phyloP scores from a whole-genome alignment of 768 basidiomycete species.

The Tylopilus cervinicoccineus region DNA sequence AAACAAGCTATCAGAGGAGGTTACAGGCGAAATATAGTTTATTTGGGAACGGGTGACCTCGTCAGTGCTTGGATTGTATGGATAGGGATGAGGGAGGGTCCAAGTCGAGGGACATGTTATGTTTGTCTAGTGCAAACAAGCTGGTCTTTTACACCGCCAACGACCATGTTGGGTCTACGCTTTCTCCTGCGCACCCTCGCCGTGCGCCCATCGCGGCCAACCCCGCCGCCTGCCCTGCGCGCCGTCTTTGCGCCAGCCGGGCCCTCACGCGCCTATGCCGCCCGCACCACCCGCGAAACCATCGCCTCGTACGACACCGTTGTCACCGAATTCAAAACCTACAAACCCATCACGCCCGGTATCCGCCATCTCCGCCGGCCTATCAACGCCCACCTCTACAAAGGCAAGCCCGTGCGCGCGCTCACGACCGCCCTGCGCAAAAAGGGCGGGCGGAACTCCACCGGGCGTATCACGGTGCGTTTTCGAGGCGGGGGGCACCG shows the following conservation, averaged over 20 bases:
- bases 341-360: constrained; percentile 83
- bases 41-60: no score
- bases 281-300: constrained; percentile 27
- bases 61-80: no score
- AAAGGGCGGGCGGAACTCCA: constrained; percentile 81
- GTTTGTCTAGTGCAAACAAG: constrained; percentile 32
- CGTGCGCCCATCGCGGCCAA: constrained; percentile 1
- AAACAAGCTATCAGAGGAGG: no score
- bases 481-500: constrained; percentile 90
- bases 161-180: constrained; percentile 17
- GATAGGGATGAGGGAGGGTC: no score
- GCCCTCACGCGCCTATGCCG: constrained; percentile 34
- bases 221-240: constrained; percentile 6
- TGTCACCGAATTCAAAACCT: constrained; percentile 73
- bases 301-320: constrained; percentile 36
- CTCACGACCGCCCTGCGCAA: constrained; percentile 81
- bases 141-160: not conserved
- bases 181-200: constrained; percentile 14
- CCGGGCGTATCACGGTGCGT: constrained; percentile 84
- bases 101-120: constrained; percentile 25
- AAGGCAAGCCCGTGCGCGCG: constrained; percentile 77
- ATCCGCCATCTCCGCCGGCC: constrained; percentile 86
- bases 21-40: no score
- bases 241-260: constrained; percentile 1
- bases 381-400: constrained; percentile 75